These are phyloP conservation scores for Nannizziopsis barbatae DNA, from an alignment of 2,329 filamentous ascomycete species.

Conservation along the genomic window DNA sequence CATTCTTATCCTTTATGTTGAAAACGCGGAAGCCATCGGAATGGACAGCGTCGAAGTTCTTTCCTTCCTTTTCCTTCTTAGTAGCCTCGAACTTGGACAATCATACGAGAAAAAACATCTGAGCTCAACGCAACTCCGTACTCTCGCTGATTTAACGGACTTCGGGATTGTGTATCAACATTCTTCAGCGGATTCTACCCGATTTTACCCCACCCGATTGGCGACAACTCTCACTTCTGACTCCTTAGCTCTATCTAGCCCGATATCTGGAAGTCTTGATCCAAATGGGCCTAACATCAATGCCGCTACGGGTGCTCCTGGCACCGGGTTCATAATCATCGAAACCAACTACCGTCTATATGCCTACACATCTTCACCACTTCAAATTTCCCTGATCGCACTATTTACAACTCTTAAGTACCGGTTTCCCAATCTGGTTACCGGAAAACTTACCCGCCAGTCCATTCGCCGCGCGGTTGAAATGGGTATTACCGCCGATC, in stretches of 20 bases:
- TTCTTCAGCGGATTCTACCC: constrained; percentile 31
- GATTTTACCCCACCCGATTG: constrained; percentile 81
- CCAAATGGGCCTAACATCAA: constrained; percentile 19
- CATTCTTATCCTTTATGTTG: constrained; percentile 81
- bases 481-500: constrained; percentile 84
- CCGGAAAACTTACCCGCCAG: constrained; percentile 77
- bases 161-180: constrained; percentile 79
- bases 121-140: constrained; percentile 68
- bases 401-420: constrained; percentile 81
- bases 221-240: constrained; percentile 82
- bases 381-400: constrained; percentile 86
- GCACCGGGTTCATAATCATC: constrained; percentile 72
- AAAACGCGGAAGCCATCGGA: constrained; percentile 61
- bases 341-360: constrained; percentile 98
- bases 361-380: constrained; percentile 85
- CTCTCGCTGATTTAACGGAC: constrained; percentile 81
- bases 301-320: constrained; percentile 25
- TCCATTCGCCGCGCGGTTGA: constrained; percentile 79
- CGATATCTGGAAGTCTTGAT: constrained; percentile 54
- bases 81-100: constrained; percentile 79
- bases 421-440: constrained; percentile 88
- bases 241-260: constrained; percentile 60
- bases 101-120: constrained; percentile 81
- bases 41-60: constrained; percentile 90
- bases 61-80: constrained; percentile 90